Percentiles rank a stretch among this genome's conserved stretches.
These are phyloP conservation scores for Colletotrichum musae DNA, from an alignment of 2,329 filamentous ascomycete species.

Conservation along the genomic window DNA sequence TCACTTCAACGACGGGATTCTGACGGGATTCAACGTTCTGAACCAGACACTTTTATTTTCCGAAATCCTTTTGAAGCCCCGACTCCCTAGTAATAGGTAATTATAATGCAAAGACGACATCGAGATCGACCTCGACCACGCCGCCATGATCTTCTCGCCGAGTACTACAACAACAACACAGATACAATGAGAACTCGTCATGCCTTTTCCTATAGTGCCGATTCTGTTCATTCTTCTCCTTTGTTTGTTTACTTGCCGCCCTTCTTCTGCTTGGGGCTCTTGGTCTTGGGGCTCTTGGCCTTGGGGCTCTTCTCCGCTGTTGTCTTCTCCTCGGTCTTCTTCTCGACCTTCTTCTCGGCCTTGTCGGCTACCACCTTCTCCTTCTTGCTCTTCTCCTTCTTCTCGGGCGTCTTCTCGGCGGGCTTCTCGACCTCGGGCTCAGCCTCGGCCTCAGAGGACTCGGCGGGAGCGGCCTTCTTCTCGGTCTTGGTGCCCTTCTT, in stretches of 20 bases:
- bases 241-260: slow-evolving; percentile 29
- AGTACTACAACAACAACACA: slow-evolving; percentile 10
- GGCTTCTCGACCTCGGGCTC: slow-evolving; percentile 36
- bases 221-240: not conserved
- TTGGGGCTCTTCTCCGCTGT: slow-evolving; percentile 39
- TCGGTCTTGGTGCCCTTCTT: slow-evolving; percentile 41
- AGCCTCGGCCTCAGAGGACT: slow-evolving; percentile 35
- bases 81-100: slow-evolving; percentile 41
- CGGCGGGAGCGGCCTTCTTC: slow-evolving; percentile 43
- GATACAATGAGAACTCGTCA: slow-evolving; percentile 24
- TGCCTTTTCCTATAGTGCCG: not conserved
- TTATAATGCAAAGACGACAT: slow-evolving; percentile 37
- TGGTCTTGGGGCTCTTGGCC: slow-evolving; percentile 39
- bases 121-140: slow-evolving; percentile 12
- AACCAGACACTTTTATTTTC: slow-evolving; percentile 11
- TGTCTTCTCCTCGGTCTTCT: slow-evolving; percentile 36
- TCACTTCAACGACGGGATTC: not conserved
- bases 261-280: slow-evolving; percentile 37
- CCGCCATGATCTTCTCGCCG: slow-evolving; percentile 19
- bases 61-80: slow-evolving; percentile 27
- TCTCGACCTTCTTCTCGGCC: slow-evolving; percentile 36
- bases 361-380: slow-evolving; percentile 26
- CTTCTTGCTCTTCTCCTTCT: slow-evolving; percentile 29
- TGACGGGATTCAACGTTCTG: not conserved
- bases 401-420: slow-evolving; percentile 36